Evolutionary conservation across 192 early-diverging fungal species (phyloP).

Genomic region (Diversispora eburnea): DNA sequence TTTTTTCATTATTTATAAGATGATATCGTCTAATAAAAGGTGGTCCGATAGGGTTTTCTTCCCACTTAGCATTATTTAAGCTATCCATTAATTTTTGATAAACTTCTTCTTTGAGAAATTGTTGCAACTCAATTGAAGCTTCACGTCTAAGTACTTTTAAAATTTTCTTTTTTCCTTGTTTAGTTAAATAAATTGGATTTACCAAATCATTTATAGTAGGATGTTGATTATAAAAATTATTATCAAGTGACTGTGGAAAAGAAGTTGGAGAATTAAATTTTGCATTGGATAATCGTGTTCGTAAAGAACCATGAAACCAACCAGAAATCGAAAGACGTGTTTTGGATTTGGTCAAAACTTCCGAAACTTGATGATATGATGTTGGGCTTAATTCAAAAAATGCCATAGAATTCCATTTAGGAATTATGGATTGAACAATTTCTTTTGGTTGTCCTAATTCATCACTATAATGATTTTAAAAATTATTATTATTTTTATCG

Average conservation of each 20-base stretch:
- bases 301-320: conserved; percentile 61
- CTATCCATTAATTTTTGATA: conserved; percentile 34
- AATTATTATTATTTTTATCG: not conserved
- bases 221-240: not conserved
- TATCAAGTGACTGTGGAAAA: not conserved
- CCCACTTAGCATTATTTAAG: conserved; percentile 31
- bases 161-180: conserved; percentile 35
- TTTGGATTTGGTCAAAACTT: conserved; percentile 38
- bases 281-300: conserved; percentile 31
- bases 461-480: conserved; percentile 33
- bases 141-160: conserved; percentile 44
- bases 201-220: conserved; percentile 38
- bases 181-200: conserved; percentile 45
- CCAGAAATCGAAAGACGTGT: conserved; percentile 61
- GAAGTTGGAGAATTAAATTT: conserved; percentile 8
- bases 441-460: conserved; percentile 44
- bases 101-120: conserved; percentile 37
- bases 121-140: conserved; percentile 40
- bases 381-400: conserved; percentile 58
- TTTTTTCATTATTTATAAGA: conserved; percentile 23
- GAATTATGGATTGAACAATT: conserved; percentile 43
- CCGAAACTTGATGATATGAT: conserved; percentile 63
- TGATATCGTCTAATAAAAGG: conserved; percentile 50
- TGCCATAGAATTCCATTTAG: conserved; percentile 54
- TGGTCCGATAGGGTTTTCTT: conserved; percentile 40